Evolutionary conservation across 2,329 filamentous ascomycete genomes (phyloP).

Genomic region (Fusarium sarcochroum): DNA sequence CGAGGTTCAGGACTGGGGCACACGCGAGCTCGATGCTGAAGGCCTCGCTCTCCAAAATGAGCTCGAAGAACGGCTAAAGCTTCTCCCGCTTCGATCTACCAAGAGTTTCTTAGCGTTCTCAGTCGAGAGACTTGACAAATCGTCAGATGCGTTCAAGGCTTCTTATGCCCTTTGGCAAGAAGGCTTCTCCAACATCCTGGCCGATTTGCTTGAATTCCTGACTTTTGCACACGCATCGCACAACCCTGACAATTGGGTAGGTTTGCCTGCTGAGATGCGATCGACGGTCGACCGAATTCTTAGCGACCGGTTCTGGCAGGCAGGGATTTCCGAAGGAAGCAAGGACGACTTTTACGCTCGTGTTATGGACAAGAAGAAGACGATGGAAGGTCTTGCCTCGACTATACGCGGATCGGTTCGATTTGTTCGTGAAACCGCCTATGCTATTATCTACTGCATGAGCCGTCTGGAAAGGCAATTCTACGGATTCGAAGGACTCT

Average conservation of each 20-base stretch:
- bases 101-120: slow-evolving; percentile 95
- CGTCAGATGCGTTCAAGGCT: slow-evolving; percentile 78
- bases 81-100: slow-evolving; percentile 85
- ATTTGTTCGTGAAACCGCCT: slow-evolving; percentile 92
- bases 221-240: slow-evolving; percentile 94
- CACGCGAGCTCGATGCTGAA: slow-evolving; percentile 80
- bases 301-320: slow-evolving; percentile 98
- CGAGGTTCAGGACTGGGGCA: slow-evolving; percentile 85
- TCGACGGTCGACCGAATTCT: slow-evolving; percentile 84
- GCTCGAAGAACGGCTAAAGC: slow-evolving; percentile 81
- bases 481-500: slow-evolving; percentile 89
- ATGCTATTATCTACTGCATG: slow-evolving; percentile 95
- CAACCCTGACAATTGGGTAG: slow-evolving; percentile 86
- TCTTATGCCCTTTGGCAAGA: slow-evolving; percentile 89
- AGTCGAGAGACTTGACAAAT: slow-evolving; percentile 87
- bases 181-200: slow-evolving; percentile 85
- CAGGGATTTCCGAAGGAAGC: slow-evolving; percentile 94
- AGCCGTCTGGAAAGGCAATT: slow-evolving; percentile 89
- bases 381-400: slow-evolving; percentile 93
- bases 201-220: slow-evolving; percentile 86
- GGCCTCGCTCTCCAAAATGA: slow-evolving; percentile 84
- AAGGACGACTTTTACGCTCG: slow-evolving; percentile 97
- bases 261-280: slow-evolving; percentile 81
- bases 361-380: slow-evolving; percentile 89
- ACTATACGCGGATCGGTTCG: slow-evolving; percentile 91